phyloP scores from a whole-genome alignment of 495 filamentous ascomycete species.

The Neurospora sp. region DNA sequence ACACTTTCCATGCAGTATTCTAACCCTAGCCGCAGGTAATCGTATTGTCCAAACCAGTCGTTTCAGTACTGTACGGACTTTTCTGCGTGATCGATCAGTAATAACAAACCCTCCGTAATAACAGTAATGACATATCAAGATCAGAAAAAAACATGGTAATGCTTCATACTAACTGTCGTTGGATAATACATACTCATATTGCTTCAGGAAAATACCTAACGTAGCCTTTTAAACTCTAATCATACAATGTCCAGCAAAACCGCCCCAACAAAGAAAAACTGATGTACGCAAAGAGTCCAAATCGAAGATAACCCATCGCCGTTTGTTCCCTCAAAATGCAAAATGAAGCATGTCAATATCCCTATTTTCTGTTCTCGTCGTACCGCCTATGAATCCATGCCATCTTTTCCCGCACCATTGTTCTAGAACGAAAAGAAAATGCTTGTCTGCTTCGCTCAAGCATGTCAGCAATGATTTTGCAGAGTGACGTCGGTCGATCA shows the following conservation, averaged over 20 bases:
- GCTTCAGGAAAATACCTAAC: not conserved
- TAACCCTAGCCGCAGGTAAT: not conserved
- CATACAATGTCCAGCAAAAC: not conserved
- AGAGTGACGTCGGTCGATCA: not conserved
- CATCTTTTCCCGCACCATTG: not conserved
- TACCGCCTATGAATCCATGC: not conserved
- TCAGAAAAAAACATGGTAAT: not conserved
- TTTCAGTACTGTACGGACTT: not conserved
- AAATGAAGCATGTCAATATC: not conserved
- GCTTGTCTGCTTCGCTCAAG: not conserved
- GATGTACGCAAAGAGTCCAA: not conserved
- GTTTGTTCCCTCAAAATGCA: not conserved
- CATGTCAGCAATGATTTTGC: not conserved
- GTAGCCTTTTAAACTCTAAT: not conserved
- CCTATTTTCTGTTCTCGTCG: not conserved
- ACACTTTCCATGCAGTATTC: not conserved
- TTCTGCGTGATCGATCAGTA: not conserved
- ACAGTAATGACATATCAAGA: not conserved
- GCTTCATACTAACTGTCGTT: not conserved
- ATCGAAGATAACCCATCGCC: not conserved
- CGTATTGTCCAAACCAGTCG: not conserved
- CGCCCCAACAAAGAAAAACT: not conserved
- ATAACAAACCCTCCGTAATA: not conserved
- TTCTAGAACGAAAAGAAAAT: not conserved
- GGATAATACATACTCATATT: not conserved